Conservation (phyloP, 768 basidiomycete genomes). For the Lenzites betulinus region DNA sequence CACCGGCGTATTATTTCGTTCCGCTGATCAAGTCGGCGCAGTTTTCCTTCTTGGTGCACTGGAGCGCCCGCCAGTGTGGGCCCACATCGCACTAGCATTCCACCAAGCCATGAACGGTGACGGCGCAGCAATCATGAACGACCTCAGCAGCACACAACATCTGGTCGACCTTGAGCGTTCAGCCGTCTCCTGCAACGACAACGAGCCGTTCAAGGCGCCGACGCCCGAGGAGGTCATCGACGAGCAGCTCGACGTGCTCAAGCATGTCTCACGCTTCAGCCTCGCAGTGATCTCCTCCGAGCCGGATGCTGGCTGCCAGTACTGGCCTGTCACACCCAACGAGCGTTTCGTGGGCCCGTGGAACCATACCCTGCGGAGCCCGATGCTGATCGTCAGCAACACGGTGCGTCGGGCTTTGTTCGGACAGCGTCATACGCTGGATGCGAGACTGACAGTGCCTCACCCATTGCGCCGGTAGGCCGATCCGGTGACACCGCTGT, state of each 20-base stretch:
- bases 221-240: conserved; percentile 27
- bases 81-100: conserved; percentile 18
- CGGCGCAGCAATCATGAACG: conserved; percentile 26
- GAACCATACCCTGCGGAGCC: conserved; percentile 31
- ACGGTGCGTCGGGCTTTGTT: conserved; percentile 12
- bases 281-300: conserved; percentile 25
- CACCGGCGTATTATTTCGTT: no score
- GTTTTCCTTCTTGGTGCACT: conserved; percentile 21
- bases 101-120: conserved; percentile 29
- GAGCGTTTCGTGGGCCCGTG: conserved; percentile 35
- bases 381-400: conserved; percentile 32
- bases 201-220: conserved; percentile 24
- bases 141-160: conserved; percentile 1
- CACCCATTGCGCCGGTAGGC: conserved; percentile 5
- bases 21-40: not conserved
- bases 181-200: conserved; percentile 36
- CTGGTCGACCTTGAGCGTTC: conserved; percentile 26
- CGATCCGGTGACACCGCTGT: conserved; percentile 35
- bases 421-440: not conserved
- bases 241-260: conserved; percentile 27
- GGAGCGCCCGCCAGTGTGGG: conserved; percentile 29
- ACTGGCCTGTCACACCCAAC: conserved; percentile 29
- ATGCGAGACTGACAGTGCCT: not conserved
- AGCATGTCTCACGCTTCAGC: conserved; percentile 23
- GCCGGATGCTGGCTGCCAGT: conserved; percentile 32